phyloP scores from a whole-genome alignment of 1,284 basidiomycete genomes.

The Acaromyces ingoldii region DNA sequence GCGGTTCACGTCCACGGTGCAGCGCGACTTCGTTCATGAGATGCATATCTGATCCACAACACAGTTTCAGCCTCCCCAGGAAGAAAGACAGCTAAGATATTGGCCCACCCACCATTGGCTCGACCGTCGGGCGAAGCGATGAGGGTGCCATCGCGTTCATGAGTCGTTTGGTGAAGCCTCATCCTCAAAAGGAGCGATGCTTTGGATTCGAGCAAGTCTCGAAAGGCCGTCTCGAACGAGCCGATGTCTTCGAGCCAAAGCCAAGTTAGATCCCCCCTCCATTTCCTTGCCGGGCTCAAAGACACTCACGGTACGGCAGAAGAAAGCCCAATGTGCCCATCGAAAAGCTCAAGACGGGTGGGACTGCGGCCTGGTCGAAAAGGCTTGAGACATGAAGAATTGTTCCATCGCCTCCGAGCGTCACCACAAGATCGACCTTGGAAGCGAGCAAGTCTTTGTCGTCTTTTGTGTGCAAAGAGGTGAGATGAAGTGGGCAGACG shows the following conservation, averaged over 20 bases:
- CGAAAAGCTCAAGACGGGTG: constrained; percentile 89
- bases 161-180: constrained; percentile 33
- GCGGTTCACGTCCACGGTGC: constrained; percentile 83
- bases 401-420: constrained; percentile 90
- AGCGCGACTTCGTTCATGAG: constrained; percentile 96
- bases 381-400: constrained; percentile 89
- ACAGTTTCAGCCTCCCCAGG: background rate
- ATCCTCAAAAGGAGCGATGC: constrained; percentile 39
- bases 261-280: too few species aligned
- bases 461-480: constrained; percentile 1
- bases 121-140: constrained; percentile 4
- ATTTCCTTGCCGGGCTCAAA: background rate
- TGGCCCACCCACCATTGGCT: constrained; percentile 2
- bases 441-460: constrained; percentile 20
- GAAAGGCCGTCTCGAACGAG: constrained; percentile 27
- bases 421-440: constrained; percentile 71
- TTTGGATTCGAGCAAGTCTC: constrained; percentile 30
- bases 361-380: constrained; percentile 80
- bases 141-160: constrained; percentile 18
- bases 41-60: constrained; percentile 66
- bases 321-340: constrained; percentile 94
- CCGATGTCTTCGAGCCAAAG: constrained; percentile 29
- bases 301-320: constrained; percentile 77
- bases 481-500: background rate
- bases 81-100: background rate